Evolutionary conservation across 140 eudicot species (phyloP).

Genomic region (Oenanthe javanica): DNA sequence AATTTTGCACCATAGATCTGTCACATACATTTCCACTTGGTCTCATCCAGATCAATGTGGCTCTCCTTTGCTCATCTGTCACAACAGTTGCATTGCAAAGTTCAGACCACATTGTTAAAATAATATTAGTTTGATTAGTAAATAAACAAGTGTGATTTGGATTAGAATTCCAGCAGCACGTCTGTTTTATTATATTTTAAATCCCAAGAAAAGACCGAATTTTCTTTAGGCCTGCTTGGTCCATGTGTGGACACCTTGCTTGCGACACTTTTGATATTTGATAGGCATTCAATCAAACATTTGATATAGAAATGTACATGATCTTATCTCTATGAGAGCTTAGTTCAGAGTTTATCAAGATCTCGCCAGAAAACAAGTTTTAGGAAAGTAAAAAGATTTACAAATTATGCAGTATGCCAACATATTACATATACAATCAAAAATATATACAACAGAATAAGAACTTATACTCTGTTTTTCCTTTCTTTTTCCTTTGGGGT

Average conservation of each 20-base stretch:
- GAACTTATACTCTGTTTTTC: neutral
- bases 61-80: constrained; percentile 21
- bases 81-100: neutral
- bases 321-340: neutral
- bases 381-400: neutral
- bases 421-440: neutral
- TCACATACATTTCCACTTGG: neutral
- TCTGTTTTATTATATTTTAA: neutral
- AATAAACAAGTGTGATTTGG: neutral
- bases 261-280: neutral
- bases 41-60: neutral
- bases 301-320: neutral
- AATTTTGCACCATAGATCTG: neutral
- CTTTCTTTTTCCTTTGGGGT: neutral
- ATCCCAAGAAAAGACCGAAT: neutral
- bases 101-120: constrained; percentile 9
- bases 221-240: neutral
- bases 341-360: neutral
- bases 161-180: neutral
- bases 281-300: neutral
- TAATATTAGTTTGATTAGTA: neutral
- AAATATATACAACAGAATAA: neutral
- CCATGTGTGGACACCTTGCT: neutral
- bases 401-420: neutral
- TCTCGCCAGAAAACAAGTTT: neutral